A percentile compares a stretch with the other conserved stretches of the same genome.
Conservation (phyloP, 1,284 basidiomycete genomes). For the Malassezia dermatis region DNA sequence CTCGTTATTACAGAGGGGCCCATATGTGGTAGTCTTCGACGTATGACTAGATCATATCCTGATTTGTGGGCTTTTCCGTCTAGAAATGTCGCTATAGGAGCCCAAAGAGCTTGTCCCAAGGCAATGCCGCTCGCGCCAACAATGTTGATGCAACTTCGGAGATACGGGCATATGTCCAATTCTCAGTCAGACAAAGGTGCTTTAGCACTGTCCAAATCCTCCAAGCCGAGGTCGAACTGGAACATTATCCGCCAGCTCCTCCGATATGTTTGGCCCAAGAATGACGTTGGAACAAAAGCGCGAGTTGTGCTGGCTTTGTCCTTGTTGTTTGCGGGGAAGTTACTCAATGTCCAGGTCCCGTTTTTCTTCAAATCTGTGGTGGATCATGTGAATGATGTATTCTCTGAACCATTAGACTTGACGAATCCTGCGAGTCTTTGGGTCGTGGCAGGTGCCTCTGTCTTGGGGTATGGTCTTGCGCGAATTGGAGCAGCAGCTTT, state of each 20-base stretch:
- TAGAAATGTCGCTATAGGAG: background rate
- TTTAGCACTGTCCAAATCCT: background rate
- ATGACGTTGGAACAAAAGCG: conserved; percentile 52
- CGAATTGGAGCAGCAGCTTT: conserved; percentile 80
- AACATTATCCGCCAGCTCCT: conserved; percentile 54
- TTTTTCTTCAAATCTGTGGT: conserved; percentile 87
- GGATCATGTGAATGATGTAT: conserved; percentile 63
- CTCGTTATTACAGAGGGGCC: background rate
- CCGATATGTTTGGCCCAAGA: conserved; percentile 56
- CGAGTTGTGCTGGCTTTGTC: conserved; percentile 74
- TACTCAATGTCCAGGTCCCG: conserved; percentile 93
- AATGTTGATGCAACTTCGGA: background rate
- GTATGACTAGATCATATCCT: background rate
- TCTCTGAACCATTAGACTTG: conserved; percentile 55
- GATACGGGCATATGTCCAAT: background rate
- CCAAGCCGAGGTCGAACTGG: conserved; percentile 48
- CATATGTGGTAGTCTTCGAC: background rate
- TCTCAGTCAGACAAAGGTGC: background rate
- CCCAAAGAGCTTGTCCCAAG: background rate
- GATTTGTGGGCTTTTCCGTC: background rate
- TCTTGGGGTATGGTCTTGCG: conserved; percentile 84
- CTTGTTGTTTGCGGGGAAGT: conserved; percentile 75
- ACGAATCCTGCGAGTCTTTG: conserved; percentile 70
- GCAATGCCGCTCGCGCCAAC: background rate
- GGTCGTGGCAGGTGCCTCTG: conserved; percentile 76